Percentiles rank a stretch among this genome's conserved stretches.
Evolutionary conservation across 345 rosid genomes (phyloP).

Genomic region (Schrenkiella parvula): DNA sequence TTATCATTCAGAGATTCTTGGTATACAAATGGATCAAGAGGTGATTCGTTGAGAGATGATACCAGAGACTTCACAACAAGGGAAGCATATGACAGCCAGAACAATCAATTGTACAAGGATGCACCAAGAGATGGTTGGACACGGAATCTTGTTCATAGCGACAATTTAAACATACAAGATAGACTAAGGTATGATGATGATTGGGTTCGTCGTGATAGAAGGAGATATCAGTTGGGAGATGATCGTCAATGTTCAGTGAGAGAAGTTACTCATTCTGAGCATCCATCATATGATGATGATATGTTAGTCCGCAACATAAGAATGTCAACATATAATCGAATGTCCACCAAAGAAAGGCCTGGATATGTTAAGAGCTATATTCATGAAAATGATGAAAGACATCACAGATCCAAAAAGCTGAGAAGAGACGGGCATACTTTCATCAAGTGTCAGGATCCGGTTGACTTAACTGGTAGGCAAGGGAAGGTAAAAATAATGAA

Average conservation of each 20-base stretch:
- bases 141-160: constrained; percentile 1
- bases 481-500: constrained; percentile 55
- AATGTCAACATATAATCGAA: constrained; percentile 24
- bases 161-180: constrained; percentile 17
- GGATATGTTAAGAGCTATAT: constrained; percentile 22
- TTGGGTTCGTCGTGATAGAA: constrained; percentile 21
- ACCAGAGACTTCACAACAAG: constrained; percentile 11
- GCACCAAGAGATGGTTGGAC: constrained; percentile 30
- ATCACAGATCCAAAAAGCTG: constrained; percentile 13
- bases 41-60: constrained; percentile 11
- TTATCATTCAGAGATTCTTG: constrained; percentile 29
- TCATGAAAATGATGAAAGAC: constrained; percentile 24
- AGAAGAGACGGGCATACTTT: constrained; percentile 33
- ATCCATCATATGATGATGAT: constrained; percentile 34
- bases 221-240: constrained; percentile 28
- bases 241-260: constrained; percentile 11
- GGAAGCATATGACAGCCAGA: constrained; percentile 27
- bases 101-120: constrained; percentile 21
- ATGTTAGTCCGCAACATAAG: constrained; percentile 20
- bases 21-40: constrained; percentile 28
- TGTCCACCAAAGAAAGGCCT: constrained; percentile 32
- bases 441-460: constrained; percentile 40
- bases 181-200: constrained; percentile 20
- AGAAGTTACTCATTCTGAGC: constrained; percentile 32
- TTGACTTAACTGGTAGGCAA: constrained; percentile 42